Evolutionary conservation across 306 rosid genomes (phyloP).

Genomic region (Abrus pulchellus): DNA sequence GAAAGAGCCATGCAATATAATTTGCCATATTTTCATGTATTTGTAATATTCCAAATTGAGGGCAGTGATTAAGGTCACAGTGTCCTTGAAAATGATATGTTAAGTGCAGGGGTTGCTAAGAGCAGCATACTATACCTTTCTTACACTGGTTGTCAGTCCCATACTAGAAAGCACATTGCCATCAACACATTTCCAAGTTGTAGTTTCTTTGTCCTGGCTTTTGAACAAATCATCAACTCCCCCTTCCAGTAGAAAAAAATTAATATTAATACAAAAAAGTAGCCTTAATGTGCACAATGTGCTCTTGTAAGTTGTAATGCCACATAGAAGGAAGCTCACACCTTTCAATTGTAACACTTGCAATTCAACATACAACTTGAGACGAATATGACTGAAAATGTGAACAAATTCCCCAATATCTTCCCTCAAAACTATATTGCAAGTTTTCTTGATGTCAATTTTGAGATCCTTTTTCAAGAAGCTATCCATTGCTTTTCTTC

Average conservation of each 20-base stretch:
- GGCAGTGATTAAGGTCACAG: neutral
- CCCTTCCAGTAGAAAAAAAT: conserved; percentile 51
- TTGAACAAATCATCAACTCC: conserved; percentile 48
- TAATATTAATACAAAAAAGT: conserved; percentile 18
- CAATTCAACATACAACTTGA: conserved; percentile 81
- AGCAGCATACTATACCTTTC: conserved; percentile 71
- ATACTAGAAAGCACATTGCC: conserved; percentile 64
- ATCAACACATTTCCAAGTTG: conserved; percentile 78
- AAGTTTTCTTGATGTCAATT: conserved; percentile 63
- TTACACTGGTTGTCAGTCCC: conserved; percentile 92
- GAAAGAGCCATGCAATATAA: neutral
- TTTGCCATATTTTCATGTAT: neutral
- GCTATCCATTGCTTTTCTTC: conserved; percentile 64
- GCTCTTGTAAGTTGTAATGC: conserved; percentile 37
- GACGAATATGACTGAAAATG: conserved; percentile 89
- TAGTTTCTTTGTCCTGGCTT: conserved; percentile 58
- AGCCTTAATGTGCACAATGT: neutral
- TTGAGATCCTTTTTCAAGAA: conserved; percentile 61
- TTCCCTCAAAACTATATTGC: conserved; percentile 67
- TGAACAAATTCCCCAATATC: conserved; percentile 89
- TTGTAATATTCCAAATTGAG: neutral
- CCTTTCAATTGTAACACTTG: conserved; percentile 74
- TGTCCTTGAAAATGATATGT: neutral
- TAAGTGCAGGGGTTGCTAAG: neutral
- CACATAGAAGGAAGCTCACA: conserved; percentile 48